These are phyloP conservation scores for Phalaenopsis aphrodite DNA, from an alignment of 106 monocot genomes.

Conservation along the genomic window DNA sequence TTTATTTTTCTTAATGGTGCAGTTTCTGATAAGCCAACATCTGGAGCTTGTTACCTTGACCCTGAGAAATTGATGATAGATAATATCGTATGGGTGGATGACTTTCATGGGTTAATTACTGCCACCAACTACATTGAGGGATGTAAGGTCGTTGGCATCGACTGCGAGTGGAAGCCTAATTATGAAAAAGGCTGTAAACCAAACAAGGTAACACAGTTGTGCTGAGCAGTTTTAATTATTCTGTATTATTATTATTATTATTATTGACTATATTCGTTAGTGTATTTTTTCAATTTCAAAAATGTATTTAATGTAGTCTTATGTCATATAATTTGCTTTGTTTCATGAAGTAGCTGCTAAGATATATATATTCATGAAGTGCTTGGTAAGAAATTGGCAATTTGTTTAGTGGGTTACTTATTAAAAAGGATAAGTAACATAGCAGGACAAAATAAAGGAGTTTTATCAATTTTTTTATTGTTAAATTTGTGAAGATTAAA, in stretches of 20 bases:
- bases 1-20: conserved; percentile 16
- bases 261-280: neutral
- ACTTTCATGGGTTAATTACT: conserved; percentile 38
- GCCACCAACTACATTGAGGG: conserved; percentile 63
- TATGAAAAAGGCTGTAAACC: conserved; percentile 76
- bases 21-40: conserved; percentile 32
- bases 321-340: neutral
- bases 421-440: no score
- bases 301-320: neutral
- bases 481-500: no score
- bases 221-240: neutral
- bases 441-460: no score
- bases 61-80: conserved; percentile 46
- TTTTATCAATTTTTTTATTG: no score
- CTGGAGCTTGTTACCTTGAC: conserved; percentile 43
- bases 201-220: conserved; percentile 48
- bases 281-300: neutral
- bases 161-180: conserved; percentile 99
- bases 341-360: neutral
- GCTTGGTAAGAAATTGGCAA: no score
- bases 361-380: neutral
- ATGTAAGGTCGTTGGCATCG: conserved; percentile 89
- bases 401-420: no score
- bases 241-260: neutral
- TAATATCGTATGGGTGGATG: conserved; percentile 82